Percentiles rank a stretch among this genome's conserved stretches.
Evolutionary conservation across 2,329 filamentous ascomycete genomes (phyloP).

Genomic region (Cercospora brassicicola): DNA sequence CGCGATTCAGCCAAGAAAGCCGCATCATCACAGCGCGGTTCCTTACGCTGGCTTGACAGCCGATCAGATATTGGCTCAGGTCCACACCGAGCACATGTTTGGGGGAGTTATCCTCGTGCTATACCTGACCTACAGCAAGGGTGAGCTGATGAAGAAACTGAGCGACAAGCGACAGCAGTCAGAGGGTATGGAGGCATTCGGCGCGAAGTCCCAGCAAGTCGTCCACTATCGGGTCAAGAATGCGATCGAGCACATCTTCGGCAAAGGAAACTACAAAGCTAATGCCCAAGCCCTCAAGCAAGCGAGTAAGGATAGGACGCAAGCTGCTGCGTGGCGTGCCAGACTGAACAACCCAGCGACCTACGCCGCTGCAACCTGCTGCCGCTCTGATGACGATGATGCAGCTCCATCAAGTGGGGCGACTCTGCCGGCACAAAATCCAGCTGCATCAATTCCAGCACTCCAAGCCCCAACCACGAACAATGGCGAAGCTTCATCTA

Average conservation of each 20-base stretch:
- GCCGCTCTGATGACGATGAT: not conserved
- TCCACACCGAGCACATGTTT: not conserved
- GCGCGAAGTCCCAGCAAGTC: not conserved
- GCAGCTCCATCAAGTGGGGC: not conserved
- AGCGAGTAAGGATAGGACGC: not conserved
- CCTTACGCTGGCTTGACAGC: not conserved
- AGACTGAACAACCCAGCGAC: not conserved
- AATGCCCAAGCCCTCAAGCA: not conserved
- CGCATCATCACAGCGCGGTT: not conserved
- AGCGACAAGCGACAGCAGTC: not conserved
- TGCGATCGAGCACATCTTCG: not conserved
- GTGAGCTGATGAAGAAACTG: not conserved
- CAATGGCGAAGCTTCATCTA: not conserved
- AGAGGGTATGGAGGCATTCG: not conserved
- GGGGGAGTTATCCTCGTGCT: conserved; percentile 1
- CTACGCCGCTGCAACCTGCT: not conserved
- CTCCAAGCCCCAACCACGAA: not conserved
- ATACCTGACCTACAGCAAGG: not conserved
- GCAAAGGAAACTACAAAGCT: not conserved
- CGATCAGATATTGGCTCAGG: not conserved
- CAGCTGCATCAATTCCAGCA: not conserved
- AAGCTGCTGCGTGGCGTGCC: not conserved
- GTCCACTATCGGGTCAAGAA: not conserved
- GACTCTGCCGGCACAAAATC: not conserved
- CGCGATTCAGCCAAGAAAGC: not conserved